phyloP scores from a whole-genome alignment of 176 grass and related monocot genomes.

The Rhynchospora tenuis region DNA sequence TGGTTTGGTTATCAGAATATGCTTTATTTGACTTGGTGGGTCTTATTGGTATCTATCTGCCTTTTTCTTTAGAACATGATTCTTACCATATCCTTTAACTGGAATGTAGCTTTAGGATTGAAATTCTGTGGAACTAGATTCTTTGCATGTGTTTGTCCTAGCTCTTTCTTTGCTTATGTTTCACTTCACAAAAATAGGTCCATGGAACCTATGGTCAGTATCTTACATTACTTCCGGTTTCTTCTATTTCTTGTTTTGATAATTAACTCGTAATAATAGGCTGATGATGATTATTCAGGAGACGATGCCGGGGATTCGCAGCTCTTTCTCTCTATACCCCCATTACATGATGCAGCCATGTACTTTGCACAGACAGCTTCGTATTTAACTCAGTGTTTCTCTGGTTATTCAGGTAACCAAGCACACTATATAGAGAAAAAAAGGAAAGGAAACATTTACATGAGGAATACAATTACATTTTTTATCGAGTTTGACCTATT shows the following conservation, averaged over 20 bases:
- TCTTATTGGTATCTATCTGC: neutral
- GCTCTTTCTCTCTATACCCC: constrained; percentile 37
- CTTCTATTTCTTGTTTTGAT: constrained; percentile 17
- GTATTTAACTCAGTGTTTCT: constrained; percentile 70
- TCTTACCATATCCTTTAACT: neutral
- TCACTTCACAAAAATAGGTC: neutral
- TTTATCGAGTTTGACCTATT: neutral
- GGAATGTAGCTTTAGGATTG: neutral
- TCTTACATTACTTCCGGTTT: neutral
- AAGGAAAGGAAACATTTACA: neutral
- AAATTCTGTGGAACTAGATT: neutral
- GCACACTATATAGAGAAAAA: neutral
- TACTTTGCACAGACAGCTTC: constrained; percentile 78
- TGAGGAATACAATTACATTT: neutral
- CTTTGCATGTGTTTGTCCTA: neutral
- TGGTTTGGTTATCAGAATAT: neutral
- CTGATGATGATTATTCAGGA: constrained; percentile 41
- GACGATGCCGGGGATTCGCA: constrained; percentile 42
- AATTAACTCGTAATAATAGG: constrained; percentile 39
- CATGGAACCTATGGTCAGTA: neutral
- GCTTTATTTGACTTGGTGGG: neutral
- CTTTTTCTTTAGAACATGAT: neutral
- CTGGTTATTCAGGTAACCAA: constrained; percentile 39
- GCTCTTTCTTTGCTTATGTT: neutral
- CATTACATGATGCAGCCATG: constrained; percentile 64